Evolutionary conservation across 352 stramenopile genomes (phyloP).

Genomic region (Phytopythium litorale): DNA sequence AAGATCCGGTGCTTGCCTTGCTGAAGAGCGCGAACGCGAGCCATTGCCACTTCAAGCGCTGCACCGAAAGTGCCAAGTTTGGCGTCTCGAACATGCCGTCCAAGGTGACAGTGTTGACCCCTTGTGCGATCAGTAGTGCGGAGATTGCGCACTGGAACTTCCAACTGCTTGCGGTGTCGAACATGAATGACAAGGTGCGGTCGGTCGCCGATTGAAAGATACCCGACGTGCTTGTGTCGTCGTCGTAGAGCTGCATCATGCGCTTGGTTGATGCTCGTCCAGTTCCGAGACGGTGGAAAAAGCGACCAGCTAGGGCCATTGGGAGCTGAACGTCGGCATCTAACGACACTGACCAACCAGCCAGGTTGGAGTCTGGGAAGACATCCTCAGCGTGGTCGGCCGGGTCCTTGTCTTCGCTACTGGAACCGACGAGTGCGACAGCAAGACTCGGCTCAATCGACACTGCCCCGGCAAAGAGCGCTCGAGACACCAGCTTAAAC

Average conservation of each 20-base stretch:
- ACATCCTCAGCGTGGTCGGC: background rate
- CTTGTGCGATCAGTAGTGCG: background rate
- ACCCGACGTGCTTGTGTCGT: background rate
- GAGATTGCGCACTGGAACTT: constrained; percentile 3
- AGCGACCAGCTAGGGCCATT: background rate
- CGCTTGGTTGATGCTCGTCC: background rate
- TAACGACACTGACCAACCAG: constrained; percentile 1
- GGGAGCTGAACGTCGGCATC: constrained; percentile 2
- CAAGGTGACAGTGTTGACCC: background rate
- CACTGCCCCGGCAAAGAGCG: background rate
- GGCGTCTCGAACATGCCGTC: constrained; percentile 3
- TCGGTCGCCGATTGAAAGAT: background rate
- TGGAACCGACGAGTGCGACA: background rate
- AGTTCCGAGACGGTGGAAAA: background rate
- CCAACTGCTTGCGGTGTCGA: constrained; percentile 1
- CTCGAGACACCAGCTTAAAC: background rate
- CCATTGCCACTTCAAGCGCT: constrained; percentile 8
- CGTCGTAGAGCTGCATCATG: background rate
- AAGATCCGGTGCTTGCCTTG: background rate
- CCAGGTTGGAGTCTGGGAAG: no score
- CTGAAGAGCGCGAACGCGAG: constrained; percentile 6
- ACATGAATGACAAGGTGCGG: constrained; percentile 2
- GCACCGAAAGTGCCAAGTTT: background rate
- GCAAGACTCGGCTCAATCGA: background rate
- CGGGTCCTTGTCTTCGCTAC: background rate